phyloP scores from a whole-genome alignment of 805 yeast genomes.

The Kuraishia capsulata region DNA sequence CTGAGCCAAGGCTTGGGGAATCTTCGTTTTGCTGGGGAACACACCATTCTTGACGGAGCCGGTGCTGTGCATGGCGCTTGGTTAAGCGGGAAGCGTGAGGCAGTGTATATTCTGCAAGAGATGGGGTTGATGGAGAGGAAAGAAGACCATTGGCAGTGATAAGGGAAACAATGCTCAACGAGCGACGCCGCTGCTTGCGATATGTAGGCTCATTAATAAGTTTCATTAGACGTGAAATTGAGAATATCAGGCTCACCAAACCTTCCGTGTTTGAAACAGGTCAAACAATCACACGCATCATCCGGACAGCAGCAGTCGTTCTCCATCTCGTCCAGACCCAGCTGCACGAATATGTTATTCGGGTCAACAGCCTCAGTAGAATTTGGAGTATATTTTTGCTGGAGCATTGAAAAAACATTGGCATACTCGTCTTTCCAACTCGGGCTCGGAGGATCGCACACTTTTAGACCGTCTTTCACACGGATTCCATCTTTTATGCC shows the following conservation, averaged over 20 bases:
- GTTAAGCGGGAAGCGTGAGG: conserved; percentile 51
- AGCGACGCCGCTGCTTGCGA: background rate
- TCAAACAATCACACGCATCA: conserved; percentile 19
- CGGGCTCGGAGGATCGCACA: too few relatives aligned
- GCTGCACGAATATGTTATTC: too few relatives aligned
- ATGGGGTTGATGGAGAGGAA: conserved; percentile 1
- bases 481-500: conserved; percentile 22
- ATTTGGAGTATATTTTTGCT: background rate
- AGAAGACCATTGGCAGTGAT: background rate
- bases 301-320: conserved; percentile 22
- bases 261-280: conserved; percentile 22
- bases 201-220: background rate
- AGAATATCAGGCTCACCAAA: conserved; percentile 4
- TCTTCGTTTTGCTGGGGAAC: conserved; percentile 87
- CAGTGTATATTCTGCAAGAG: background rate
- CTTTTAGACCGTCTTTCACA: conserved; percentile 16
- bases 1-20: conserved; percentile 48
- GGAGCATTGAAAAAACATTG: too few relatives aligned
- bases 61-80: conserved; percentile 94
- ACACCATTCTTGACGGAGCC: conserved; percentile 75
- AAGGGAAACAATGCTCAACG: background rate
- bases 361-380: too few relatives aligned
- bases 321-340: conserved; percentile 13
- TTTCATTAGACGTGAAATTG: background rate
- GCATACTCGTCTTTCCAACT: background rate